Evolutionary conservation across 2,329 filamentous ascomycete genomes (phyloP), one percentile per base, ranked within the genome.

Genomic region (Fusarium foetens): DNA sequence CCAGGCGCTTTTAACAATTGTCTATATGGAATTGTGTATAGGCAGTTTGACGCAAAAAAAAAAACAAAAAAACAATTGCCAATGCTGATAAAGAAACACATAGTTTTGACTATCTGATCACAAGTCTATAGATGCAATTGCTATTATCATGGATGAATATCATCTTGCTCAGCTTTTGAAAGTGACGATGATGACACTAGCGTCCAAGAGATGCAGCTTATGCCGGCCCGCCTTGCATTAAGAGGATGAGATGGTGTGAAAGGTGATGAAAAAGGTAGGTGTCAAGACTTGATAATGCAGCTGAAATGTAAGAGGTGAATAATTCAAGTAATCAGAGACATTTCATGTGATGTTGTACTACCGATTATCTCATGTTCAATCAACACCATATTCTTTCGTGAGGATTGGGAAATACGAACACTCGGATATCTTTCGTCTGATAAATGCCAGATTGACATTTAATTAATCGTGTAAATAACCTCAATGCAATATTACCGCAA

Each of bases 191-290:
- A 63, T 39, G 19, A 55, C 36, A 55, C 55, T 57, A 35, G 52
- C 43, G 55, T 42, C 38, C 27, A n/a, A 41, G 46, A 41, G 35
- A 42, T 70, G 67, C 60, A 66, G 52, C 57, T 51, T 42, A 71
- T 58, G 54, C 46, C 66, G 70, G 70, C 53, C 70, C 70, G 70
- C 54, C 58, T 38, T 72, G 70, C 70, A 72, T 67, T 21, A 54
- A 51, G 19, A 45, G 39, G n/a, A 57, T n/a, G 25, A 52, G 60
- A 72, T 58, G 69, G 65, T 70, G 62, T 66, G 46, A 27, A 58
- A 38, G 57, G 23, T n/a, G 66, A 70, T 62, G 29, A 41, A 70
- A 72, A 33, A 36, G 70, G 65, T 69, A 73, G 70, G 70, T 70
- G 53, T 62, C 45, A 66, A 58, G 39, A 36, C 29, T 21, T 45